Evolutionary conservation across 208 protist species (phyloP).

Genomic region (Borovskyia barvae): DNA sequence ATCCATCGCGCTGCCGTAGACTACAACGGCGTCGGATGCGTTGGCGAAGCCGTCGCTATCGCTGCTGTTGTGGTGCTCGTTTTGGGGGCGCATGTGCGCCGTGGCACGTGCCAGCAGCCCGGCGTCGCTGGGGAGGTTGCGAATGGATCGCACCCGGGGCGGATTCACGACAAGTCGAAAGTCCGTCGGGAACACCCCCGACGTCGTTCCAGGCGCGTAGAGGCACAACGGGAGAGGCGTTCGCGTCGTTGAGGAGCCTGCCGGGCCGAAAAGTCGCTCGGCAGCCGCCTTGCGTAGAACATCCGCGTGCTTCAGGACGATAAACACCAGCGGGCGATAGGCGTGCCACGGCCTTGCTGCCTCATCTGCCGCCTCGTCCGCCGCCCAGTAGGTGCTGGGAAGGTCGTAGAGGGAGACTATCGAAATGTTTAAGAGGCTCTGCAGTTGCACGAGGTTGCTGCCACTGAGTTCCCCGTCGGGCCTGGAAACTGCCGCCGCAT

Average conservation of each 20-base stretch:
- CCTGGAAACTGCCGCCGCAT: too few species aligned
- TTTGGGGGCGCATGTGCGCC: constrained; percentile 1
- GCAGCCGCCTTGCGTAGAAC: constrained; percentile 33
- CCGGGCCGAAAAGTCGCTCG: constrained; percentile 34
- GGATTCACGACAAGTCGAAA: constrained; percentile 58
- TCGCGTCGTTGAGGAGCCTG: constrained; percentile 2
- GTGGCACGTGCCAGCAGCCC: constrained; percentile 13
- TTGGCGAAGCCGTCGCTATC: constrained; percentile 1
- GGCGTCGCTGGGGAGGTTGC: constrained; percentile 34
- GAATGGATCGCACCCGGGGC: constrained; percentile 38
- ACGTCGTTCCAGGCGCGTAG: constrained; percentile 53
- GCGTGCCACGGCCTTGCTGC: too few species aligned
- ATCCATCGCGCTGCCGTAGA: constrained; percentile 61
- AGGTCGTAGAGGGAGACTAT: constrained; percentile 61
- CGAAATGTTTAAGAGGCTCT: constrained; percentile 59
- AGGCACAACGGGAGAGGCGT: constrained; percentile 58
- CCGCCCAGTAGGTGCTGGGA: constrained; percentile 42
- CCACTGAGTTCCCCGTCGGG: too few species aligned
- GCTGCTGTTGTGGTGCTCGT: not conserved
- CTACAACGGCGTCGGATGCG: constrained; percentile 26
- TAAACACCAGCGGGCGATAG: constrained; percentile 25
- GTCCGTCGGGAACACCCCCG: constrained; percentile 39
- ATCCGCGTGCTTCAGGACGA: constrained; percentile 34
- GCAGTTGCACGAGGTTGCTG: constrained; percentile 14
- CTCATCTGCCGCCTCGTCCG: not conserved